Evolutionary conservation across 345 rosid genomes (phyloP), one percentile per base, ranked within the genome.

Genomic region (Euclidium syriacum): DNA sequence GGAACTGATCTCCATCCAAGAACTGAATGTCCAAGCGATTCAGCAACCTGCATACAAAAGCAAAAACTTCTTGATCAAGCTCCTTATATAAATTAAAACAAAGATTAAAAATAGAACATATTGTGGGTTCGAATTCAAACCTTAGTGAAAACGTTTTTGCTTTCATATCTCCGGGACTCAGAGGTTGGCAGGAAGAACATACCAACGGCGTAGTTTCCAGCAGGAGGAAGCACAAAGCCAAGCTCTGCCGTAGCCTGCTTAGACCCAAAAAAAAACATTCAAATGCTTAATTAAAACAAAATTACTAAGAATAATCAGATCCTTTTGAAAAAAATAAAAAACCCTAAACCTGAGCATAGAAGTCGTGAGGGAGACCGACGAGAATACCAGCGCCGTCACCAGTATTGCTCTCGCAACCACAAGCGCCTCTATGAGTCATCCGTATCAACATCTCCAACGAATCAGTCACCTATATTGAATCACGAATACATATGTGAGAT

Each of bases 361-460:
- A 95, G 10, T 76, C 79, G 39, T 90, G 98, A 62, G 99, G 96
- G 39, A 88, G 80, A 26, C 85, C 92, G 14, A 90, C 92, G 14
- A 95, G 94, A 74, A 95, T 85, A 10, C 99, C 99, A 67, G 99
- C 99, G 24, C 99, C 99, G 40, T 95, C 99, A 3, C 99, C 99
- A 10, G 99, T 95, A 66, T 95, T 95, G 25, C 90, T 69, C 65
- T 95, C 99, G 55, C 99, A 95, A 1, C 99, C 99, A 71, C 99
- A 95, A 51, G 99, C 99, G 6, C 99, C 99, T 71, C 99, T 83
- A 56, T 95, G 99, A 18, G 94, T 1, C 99, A 95, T 95, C 59
- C 99, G 76, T 42, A 85, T 57, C 81, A 95, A 68, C 99, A 95
- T 95, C 79, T 95, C 98, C 79, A 95, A 16, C 26, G 98, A 91